Conservation (phyloP, 2,329 filamentous ascomycete species). For the Colletotrichum camelliae region DNA sequence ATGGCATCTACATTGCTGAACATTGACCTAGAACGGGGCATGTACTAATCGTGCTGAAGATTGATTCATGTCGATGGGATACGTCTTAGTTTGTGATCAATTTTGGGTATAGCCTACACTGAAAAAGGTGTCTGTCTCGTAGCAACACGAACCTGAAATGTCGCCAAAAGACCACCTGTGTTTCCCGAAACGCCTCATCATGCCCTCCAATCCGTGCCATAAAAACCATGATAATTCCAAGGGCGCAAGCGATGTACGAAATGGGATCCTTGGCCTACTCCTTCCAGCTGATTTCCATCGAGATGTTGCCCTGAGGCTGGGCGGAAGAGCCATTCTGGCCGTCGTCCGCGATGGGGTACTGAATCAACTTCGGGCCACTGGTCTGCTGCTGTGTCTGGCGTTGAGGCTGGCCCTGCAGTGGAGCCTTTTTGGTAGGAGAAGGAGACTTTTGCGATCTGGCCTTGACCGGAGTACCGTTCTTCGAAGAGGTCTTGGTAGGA, state of each 20-base stretch:
- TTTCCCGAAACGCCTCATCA: conserved; percentile 7
- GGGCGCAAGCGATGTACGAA: background rate
- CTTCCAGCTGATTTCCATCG: background rate
- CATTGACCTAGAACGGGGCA: background rate
- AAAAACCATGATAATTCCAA: background rate
- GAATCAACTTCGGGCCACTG: background rate
- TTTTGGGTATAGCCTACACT: conserved; percentile 13
- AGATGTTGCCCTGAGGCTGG: background rate
- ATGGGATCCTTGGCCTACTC: background rate
- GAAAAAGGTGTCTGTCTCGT: background rate
- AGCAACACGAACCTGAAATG: background rate
- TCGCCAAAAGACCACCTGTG: background rate
- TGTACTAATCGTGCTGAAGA: background rate
- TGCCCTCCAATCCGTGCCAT: background rate
- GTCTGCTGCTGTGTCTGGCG: background rate
- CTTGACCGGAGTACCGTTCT: background rate
- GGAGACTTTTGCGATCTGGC: background rate
- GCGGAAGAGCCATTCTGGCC: background rate
- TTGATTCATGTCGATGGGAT: background rate
- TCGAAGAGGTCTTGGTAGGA: background rate
- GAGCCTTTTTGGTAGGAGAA: background rate
- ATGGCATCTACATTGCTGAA: background rate
- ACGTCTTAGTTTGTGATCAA: background rate
- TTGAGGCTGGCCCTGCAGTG: background rate
- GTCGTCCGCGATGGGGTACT: background rate